These are phyloP conservation scores for Cephaloascus albidus DNA, from an alignment of 805 yeast species.

Conservation along the genomic window DNA sequence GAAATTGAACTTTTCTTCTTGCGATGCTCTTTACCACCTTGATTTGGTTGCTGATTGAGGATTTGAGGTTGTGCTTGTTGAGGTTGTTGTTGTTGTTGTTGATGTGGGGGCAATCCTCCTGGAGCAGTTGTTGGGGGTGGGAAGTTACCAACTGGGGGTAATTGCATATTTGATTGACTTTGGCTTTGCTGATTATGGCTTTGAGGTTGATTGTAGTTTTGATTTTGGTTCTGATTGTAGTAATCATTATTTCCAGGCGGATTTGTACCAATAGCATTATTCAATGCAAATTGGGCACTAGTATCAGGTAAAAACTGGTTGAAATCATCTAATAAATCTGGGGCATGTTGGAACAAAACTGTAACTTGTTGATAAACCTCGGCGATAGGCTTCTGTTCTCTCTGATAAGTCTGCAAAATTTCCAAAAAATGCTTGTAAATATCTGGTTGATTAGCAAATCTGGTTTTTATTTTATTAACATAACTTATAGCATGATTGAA, in stretches of 20 bases:
- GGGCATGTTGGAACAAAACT: slow-evolving; percentile 80
- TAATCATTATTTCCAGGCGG: slow-evolving; percentile 10
- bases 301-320: slow-evolving; percentile 91
- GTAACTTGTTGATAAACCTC: slow-evolving; percentile 95
- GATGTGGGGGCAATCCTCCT: slow-evolving; percentile 14
- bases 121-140: slow-evolving; percentile 49
- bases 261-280: slow-evolving; percentile 8
- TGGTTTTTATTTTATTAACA: slow-evolving; percentile 90
- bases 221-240: slow-evolving; percentile 14
- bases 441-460: slow-evolving; percentile 91
- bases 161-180: slow-evolving; percentile 33
- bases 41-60: not conserved
- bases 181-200: slow-evolving; percentile 6
- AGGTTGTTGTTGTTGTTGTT: slow-evolving; percentile 11
- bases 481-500: slow-evolving; percentile 95
- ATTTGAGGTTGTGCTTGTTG: not conserved
- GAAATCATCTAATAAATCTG: slow-evolving; percentile 90
- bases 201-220: slow-evolving; percentile 9
- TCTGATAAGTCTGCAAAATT: slow-evolving; percentile 91
- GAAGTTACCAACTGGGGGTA: slow-evolving; percentile 86
- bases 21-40: slow-evolving; percentile 9
- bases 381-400: slow-evolving; percentile 90
- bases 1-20: slow-evolving; percentile 3
- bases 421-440: slow-evolving; percentile 92
- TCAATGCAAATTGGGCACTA: slow-evolving; percentile 26